Base-by-base conservation (phyloP, 768 basidiomycete genomes). In the Pisolithus sp. region DNA sequence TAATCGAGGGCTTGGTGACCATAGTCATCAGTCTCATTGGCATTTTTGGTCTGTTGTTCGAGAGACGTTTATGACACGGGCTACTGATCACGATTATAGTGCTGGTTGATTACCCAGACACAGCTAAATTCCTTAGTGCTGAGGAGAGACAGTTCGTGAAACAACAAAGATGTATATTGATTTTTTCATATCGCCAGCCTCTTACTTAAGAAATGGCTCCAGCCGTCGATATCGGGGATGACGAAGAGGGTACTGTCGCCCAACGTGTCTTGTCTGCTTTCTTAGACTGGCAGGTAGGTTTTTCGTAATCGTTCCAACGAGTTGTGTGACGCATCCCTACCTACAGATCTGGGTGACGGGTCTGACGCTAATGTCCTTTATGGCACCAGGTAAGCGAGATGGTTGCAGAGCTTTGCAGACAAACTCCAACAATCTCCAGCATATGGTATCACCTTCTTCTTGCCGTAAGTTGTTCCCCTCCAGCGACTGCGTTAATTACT, bases 1-100 rank as follows among this genome's bases (percentile, higher is more conserved):
- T 83, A 50, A 56, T 86, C 30, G 85, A 86, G 62, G 84, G 85
- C 7, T 70, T 80, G 28, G 74, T 73, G 3, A 86, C 85, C 1
- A 73, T 83, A 5, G 55, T 72, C 0, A 78, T 83, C 10, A 83
- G 81, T 0, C 31, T 79, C 12, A 54, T 80, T 8, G 75, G 80
- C 0, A 72, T 78, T 53, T 67, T 79, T 40, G 68, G 79, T 78
- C 48, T 34, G 71, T 54, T 46, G 17, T n/a, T 46, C 20, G 30
- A 4, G 15, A 2, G 0, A 18, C 53, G 24, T 17, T 17, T 28
- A 51, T 34, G 38, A 17, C 8, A 48, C 20, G 34, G 36, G 34
- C 48, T 50, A 17, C 15, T 23, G 21, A 30, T 31, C 12, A 28
- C 4, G 20, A 31, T 15, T 15, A 36, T 41, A 82, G 77, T 82